A percentile compares a stretch with the other conserved stretches of the same genome.
phyloP scores from a whole-genome alignment of 169 alveolate genomes.

The Cryptosporidium viatorum region DNA sequence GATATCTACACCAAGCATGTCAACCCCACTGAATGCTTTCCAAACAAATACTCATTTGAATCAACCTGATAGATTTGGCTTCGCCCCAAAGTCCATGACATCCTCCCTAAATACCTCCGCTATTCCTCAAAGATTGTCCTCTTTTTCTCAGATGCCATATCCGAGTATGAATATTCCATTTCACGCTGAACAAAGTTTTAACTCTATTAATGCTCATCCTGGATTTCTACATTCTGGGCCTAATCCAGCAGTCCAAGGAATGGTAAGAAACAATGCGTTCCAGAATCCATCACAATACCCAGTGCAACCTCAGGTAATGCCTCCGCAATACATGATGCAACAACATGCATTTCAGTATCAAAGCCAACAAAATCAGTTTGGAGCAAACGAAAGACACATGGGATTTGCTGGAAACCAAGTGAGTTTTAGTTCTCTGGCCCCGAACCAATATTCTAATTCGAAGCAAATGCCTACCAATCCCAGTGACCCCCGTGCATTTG shows the following conservation, averaged over 20 bases:
- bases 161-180: background rate
- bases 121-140: constrained; percentile 53
- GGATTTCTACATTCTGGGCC: background rate
- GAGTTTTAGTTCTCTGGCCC: background rate
- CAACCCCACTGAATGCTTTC: constrained; percentile 57
- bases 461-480: constrained; percentile 18
- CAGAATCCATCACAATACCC: constrained; percentile 6
- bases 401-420: constrained; percentile 13
- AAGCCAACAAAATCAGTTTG: constrained; percentile 21
- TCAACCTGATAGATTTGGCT: background rate
- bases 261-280: background rate
- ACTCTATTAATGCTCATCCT: constrained; percentile 1
- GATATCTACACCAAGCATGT: constrained; percentile 36
- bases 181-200: background rate
- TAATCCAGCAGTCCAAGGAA: background rate
- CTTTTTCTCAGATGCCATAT: constrained; percentile 27
- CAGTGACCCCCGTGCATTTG: background rate
- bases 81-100: constrained; percentile 38
- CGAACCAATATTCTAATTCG: background rate
- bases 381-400: constrained; percentile 6
- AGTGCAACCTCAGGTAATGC: constrained; percentile 61
- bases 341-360: constrained; percentile 32
- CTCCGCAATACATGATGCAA: constrained; percentile 15
- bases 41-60: constrained; percentile 13
- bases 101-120: constrained; percentile 12